A percentile compares a stretch with the other conserved stretches of the same genome.
Evolutionary conservation across 2,329 filamentous ascomycete species (phyloP).

Genomic region (Davidsoniella neocaledoniae): DNA sequence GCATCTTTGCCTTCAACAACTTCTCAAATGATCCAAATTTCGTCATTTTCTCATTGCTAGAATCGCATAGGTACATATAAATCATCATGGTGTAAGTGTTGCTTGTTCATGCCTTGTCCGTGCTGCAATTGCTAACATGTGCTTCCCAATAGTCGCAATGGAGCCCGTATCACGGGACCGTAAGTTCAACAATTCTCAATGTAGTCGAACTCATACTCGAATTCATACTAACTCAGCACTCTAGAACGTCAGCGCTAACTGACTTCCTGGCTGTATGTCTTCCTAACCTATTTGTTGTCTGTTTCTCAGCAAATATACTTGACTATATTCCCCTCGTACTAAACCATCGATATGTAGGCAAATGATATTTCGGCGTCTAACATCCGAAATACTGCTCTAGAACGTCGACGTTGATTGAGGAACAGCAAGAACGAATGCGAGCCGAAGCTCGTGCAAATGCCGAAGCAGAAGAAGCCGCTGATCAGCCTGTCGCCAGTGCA

Average conservation of each 20-base stretch:
- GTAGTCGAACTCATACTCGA: conserved; percentile 17
- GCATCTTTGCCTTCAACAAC: too few species aligned
- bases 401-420: conserved; percentile 25
- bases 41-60: neutral
- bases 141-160: neutral
- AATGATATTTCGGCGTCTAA: conserved; percentile 53
- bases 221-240: conserved; percentile 1
- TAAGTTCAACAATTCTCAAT: conserved; percentile 35
- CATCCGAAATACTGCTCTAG: conserved; percentile 33
- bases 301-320: too few species aligned
- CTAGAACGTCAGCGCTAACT: conserved; percentile 35
- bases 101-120: too few species aligned
- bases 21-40: neutral
- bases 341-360: conserved; percentile 26
- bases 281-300: neutral
- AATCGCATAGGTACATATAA: too few species aligned
- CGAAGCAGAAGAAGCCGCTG: neutral
- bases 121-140: neutral
- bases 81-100: too few species aligned
- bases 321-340: neutral
- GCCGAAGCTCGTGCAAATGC: conserved; percentile 3
- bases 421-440: conserved; percentile 15
- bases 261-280: conserved; percentile 32
- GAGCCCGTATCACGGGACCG: conserved; percentile 9
- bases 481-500: neutral